These are phyloP conservation scores for Pachysolen tannophilus DNA, from an alignment of 805 yeast species.

Conservation along the genomic window DNA sequence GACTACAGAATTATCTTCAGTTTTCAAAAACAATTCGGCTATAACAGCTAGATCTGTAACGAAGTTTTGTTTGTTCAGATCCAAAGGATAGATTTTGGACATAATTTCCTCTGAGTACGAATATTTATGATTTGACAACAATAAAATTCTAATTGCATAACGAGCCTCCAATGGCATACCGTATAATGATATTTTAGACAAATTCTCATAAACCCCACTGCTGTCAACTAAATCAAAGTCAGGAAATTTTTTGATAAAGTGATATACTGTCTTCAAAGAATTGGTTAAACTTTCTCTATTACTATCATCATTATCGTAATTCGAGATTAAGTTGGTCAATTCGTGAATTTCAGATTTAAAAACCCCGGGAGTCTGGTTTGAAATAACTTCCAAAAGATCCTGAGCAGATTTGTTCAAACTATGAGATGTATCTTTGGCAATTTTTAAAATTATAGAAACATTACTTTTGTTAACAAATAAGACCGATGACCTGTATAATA, in stretches of 20 bases:
- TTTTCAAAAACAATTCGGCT: slow-evolving; percentile 46
- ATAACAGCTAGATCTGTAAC: slow-evolving; percentile 52
- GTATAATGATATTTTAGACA: slow-evolving; percentile 35
- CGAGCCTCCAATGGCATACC: slow-evolving; percentile 59
- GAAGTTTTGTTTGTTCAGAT: slow-evolving; percentile 28
- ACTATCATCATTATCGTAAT: slow-evolving; percentile 5
- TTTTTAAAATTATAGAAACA: slow-evolving; percentile 42
- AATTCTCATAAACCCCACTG: slow-evolving; percentile 32
- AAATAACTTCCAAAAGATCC: slow-evolving; percentile 49
- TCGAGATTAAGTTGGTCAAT: slow-evolving; percentile 32
- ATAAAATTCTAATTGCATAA: slow-evolving; percentile 53
- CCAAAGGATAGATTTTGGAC: slow-evolving; percentile 41
- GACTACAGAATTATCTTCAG: slow-evolving; percentile 32
- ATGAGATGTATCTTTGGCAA: slow-evolving; percentile 28
- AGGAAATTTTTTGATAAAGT: slow-evolving; percentile 44
- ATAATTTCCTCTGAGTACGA: slow-evolving; percentile 30
- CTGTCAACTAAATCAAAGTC: slow-evolving; percentile 35
- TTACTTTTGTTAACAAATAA: slow-evolving; percentile 60
- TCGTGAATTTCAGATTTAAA: slow-evolving; percentile 51
- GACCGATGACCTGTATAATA: slow-evolving; percentile 55
- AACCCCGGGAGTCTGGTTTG: slow-evolving; percentile 53
- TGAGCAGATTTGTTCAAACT: slow-evolving; percentile 32
- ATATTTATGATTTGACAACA: slow-evolving; percentile 36
- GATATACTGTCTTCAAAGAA: slow-evolving; percentile 52
- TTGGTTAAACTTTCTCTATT: slow-evolving; percentile 18